Base-by-base conservation (phyloP, 768 basidiomycete species). In the Tylopilus subfusipes region DNA sequence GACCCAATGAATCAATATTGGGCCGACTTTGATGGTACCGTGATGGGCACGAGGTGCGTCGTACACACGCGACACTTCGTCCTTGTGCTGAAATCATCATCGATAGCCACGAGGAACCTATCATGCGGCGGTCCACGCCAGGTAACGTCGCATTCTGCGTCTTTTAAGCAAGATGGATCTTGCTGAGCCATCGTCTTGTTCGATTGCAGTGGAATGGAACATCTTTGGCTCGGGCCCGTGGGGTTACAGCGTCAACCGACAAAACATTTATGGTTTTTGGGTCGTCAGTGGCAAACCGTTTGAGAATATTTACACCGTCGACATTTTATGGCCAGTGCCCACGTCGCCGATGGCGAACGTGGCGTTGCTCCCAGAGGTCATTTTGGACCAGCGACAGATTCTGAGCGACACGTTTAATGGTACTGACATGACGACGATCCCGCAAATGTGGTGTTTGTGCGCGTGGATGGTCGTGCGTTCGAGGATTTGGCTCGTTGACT, bases 271-370 rank as follows among this genome's bases (percentile, higher is more conserved):
- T 9, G 30, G 27, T n/a, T 31, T 34, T 22, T 21, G 22, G 46
- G 25, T 18, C 11, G 22, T 42, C 24, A 21, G 47, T 27, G 36
- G 33, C 14, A 27, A 30, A 24, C 43, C 54, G 1, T 86, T 76
- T 50, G 86, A 89, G 62, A 82, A 81, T 18, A 65, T 86, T 10
- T 85, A 78, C 62, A 87, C 86, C 0, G 60, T 88, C 19, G 86
- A 87, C 8, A 86, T 39, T n/a, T n/a, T n/a, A n/a, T 18, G 34
- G 18, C 4, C 18, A 36, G 34, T 36, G 34, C 34, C 34, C 18
- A 36, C 18, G 38, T 38, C 38, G n/a, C 38, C n/a, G n/a, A 19
- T 5, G 38, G 19, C n/a, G 38, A 38, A 38, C 16, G 38, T 36
- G 34, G 34, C 18, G 12, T 36, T 36, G 16, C 16, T 36, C 12